Base-by-base conservation (phyloP, 257 asterid genomes). In the Solanum clarkiae region DNA sequence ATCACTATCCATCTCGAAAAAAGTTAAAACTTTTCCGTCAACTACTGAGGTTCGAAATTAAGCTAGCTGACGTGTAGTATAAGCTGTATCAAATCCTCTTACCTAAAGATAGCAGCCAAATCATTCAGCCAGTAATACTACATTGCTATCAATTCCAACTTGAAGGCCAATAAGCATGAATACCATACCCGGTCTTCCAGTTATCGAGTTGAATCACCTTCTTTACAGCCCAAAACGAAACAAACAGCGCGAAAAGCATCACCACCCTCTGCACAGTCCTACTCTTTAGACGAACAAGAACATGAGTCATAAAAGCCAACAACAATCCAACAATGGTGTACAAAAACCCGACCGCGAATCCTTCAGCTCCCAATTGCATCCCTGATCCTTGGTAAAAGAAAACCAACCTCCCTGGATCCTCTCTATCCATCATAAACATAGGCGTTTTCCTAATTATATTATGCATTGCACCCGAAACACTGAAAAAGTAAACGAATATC, bases 391-490 rank as follows among this genome's bases (percentile, higher is more conserved):
- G 93, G 80, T 96, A 94, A 82, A 95, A 95, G 94, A 92, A 96
- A 10, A 95, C 92, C 83, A 93, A 63, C 89, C 91, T 92, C 17
- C 65, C 45, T 0, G 99, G 99, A 88, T 95, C 95, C 45, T 95
- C 88, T 91, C 92, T 91, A 85, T 96, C 99, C 55, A 71, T 71
- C 85, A 96, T 40, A 84, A 94, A 93, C 96, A 96, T 91, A 1
- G 99, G 98, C 98, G 94, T 95, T 89, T 96, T 95, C 92, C 98
- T 84, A 79, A 96, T 96, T 18, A 96, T 95, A 80, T 96, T 96
- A 63, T 92, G 93, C 98, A 95, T 96, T 10, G 97, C 91, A 54
- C 99, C 99, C 0, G 98, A 92, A 65, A 96, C 99, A 56, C 99
- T 96, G 86, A 96, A 95, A 84, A 96, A 96, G 92, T 96, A 96